Conservation (phyloP, 129 eudicot genomes). For the Apium graveolens region DNA sequence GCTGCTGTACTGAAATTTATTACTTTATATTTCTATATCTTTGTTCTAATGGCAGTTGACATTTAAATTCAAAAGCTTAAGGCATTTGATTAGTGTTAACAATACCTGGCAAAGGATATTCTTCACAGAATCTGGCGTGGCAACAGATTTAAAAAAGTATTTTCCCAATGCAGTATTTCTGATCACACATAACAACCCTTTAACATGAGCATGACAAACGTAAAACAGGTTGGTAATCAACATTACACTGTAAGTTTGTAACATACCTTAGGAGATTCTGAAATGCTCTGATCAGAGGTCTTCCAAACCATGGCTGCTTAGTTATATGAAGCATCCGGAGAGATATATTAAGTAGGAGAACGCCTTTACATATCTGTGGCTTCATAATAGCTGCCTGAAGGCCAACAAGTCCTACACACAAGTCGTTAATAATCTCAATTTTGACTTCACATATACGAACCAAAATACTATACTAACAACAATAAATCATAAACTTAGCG, state of each 20-base stretch:
- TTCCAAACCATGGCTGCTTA: slow-evolving; percentile 85
- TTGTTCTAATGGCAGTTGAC: background rate
- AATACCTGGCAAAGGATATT: slow-evolving; percentile 89
- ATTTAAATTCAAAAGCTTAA: background rate
- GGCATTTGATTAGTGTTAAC: background rate
- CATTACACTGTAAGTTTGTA: background rate
- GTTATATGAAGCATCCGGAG: slow-evolving; percentile 92
- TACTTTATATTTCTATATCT: background rate
- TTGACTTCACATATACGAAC: background rate
- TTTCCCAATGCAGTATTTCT: slow-evolving; percentile 86
- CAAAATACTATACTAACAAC: background rate
- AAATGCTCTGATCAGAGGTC: slow-evolving; percentile 77
- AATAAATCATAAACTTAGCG: background rate
- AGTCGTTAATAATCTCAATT: background rate
- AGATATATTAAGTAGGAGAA: slow-evolving; percentile 73
- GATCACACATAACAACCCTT: slow-evolving; percentile 10
- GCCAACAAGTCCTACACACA: slow-evolving; percentile 76
- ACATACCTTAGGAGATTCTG: slow-evolving; percentile 73
- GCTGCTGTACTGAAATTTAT: background rate
- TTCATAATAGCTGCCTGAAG: slow-evolving; percentile 83
- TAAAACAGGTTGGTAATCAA: background rate
- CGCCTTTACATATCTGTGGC: slow-evolving; percentile 73
- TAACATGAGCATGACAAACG: background rate
- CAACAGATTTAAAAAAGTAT: slow-evolving; percentile 61
- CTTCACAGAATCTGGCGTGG: slow-evolving; percentile 68